These are phyloP conservation scores for Lachnellula occidentalis DNA, from an alignment of 2,329 filamentous ascomycete genomes.

Conservation along the genomic window DNA sequence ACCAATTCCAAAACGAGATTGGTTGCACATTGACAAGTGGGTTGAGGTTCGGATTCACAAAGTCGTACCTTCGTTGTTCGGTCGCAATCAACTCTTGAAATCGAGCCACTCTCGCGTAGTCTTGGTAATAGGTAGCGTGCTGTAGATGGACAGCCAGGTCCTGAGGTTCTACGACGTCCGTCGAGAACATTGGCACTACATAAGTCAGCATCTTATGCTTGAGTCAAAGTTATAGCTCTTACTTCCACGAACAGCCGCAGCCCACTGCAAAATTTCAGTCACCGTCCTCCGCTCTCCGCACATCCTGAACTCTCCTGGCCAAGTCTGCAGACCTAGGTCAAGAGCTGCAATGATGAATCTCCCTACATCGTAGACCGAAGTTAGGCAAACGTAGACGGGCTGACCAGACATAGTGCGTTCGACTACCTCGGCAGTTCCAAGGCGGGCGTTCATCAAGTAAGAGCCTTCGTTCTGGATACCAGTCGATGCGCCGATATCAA, in stretches of 20 bases:
- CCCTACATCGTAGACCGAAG: slow-evolving; percentile 63
- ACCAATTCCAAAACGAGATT: slow-evolving; percentile 49
- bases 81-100: slow-evolving; percentile 63
- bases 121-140: slow-evolving; percentile 30
- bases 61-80: slow-evolving; percentile 62
- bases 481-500: slow-evolving; percentile 53
- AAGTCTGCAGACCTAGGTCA: slow-evolving; percentile 52
- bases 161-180: slow-evolving; percentile 19
- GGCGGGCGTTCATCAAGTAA: slow-evolving; percentile 59
- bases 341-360: slow-evolving; percentile 66
- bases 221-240: slow-evolving; percentile 14
- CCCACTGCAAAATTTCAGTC: slow-evolving; percentile 50
- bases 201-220: slow-evolving; percentile 1
- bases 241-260: slow-evolving; percentile 45
- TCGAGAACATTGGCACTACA: slow-evolving; percentile 14
- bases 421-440: slow-evolving; percentile 54
- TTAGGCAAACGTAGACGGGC: slow-evolving; percentile 57
- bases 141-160: slow-evolving; percentile 17
- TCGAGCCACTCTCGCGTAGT: slow-evolving; percentile 45
- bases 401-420: slow-evolving; percentile 46
- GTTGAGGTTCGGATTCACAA: slow-evolving; percentile 56
- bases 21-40: slow-evolving; percentile 43
- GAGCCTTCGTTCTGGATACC: slow-evolving; percentile 51
- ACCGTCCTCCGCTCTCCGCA: slow-evolving; percentile 60
- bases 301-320: slow-evolving; percentile 66